phyloP scores from a whole-genome alignment of 169 alveolate species.

The Plasmodium knowlesi region DNA sequence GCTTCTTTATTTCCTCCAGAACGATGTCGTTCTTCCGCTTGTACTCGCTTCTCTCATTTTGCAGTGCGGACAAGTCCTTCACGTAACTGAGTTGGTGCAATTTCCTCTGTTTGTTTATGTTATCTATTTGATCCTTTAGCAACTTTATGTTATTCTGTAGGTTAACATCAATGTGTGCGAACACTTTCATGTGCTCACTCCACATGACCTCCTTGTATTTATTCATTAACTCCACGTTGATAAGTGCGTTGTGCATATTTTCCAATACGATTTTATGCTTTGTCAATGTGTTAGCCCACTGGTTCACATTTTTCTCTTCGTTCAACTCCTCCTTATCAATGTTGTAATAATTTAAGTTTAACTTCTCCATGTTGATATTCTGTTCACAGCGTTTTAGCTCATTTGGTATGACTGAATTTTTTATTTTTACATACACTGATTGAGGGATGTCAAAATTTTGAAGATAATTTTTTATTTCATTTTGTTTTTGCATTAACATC shows the following conservation, averaged over 20 bases:
- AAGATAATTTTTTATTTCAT: conserved; percentile 34
- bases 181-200: conserved; percentile 51
- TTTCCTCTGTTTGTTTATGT: conserved; percentile 56
- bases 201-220: conserved; percentile 55
- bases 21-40: conserved; percentile 16
- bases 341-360: conserved; percentile 18
- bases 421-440: neutral
- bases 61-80: conserved; percentile 36
- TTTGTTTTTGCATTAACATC: conserved; percentile 37
- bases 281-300: conserved; percentile 18
- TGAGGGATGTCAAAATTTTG: conserved; percentile 10
- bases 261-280: conserved; percentile 37
- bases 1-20: conserved; percentile 27
- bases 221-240: conserved; percentile 51
- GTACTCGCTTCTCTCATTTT: conserved; percentile 36
- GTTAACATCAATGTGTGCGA: conserved; percentile 31
- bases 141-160: conserved; percentile 32
- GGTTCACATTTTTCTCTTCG: neutral
- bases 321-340: conserved; percentile 8
- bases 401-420: conserved; percentile 28
- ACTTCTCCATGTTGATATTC: conserved; percentile 4
- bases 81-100: conserved; percentile 37
- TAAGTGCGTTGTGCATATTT: conserved; percentile 54
- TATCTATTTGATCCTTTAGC: conserved; percentile 39
- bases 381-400: conserved; percentile 46